Evolutionary conservation across 1,284 basidiomycete genomes (phyloP).

Genomic region (Termitomyces sp.): DNA sequence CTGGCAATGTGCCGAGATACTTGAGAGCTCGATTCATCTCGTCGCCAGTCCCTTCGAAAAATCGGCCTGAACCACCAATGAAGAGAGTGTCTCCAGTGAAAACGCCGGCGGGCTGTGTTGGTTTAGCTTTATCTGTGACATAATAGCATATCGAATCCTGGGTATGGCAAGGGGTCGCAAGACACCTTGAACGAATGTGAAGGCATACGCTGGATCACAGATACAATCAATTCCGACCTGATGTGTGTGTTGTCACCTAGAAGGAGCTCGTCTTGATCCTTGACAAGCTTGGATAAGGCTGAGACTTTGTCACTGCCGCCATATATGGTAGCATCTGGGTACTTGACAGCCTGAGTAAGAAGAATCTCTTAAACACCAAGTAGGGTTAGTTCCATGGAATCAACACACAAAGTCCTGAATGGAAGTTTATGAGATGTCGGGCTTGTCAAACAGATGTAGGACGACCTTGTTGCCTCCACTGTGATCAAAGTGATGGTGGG

Average conservation of each 20-base stretch:
- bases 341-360: slow-evolving; percentile 46
- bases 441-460: slow-evolving; percentile 5
- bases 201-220: not conserved
- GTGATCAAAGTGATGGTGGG: slow-evolving; percentile 90
- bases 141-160: slow-evolving; percentile 95
- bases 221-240: slow-evolving; percentile 39
- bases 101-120: slow-evolving; percentile 64
- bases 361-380: slow-evolving; percentile 6
- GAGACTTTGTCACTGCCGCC: slow-evolving; percentile 76
- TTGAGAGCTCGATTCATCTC: slow-evolving; percentile 85
- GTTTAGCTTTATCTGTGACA: slow-evolving; percentile 52
- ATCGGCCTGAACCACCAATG: slow-evolving; percentile 91
- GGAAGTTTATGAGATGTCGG: not conserved
- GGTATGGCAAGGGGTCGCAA: slow-evolving; percentile 94
- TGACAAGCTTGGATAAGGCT: slow-evolving; percentile 68
- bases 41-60: slow-evolving; percentile 87
- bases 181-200: slow-evolving; percentile 45
- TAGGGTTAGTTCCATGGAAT: slow-evolving; percentile 1
- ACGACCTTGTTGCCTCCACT: slow-evolving; percentile 66
- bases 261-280: slow-evolving; percentile 73
- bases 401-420: slow-evolving; percentile 50
- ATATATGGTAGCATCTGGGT: slow-evolving; percentile 71
- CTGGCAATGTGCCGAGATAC: slow-evolving; percentile 73
- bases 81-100: slow-evolving; percentile 98
- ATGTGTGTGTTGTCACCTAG: slow-evolving; percentile 69